These are phyloP conservation scores for Lipomyces sp. DNA, from an alignment of 805 yeast genomes.

Conservation along the genomic window DNA sequence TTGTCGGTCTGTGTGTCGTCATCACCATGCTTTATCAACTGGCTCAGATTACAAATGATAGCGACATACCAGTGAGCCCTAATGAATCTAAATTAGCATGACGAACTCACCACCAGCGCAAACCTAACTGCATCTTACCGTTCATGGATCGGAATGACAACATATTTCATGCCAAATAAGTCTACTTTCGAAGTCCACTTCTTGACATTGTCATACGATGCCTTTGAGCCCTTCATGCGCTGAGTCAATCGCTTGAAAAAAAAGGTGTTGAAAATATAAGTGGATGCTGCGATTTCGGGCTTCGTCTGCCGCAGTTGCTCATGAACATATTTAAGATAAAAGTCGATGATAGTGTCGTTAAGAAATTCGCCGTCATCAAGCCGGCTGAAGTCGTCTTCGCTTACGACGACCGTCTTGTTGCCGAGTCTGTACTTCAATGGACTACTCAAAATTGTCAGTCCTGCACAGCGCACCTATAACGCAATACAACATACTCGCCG, in stretches of 20 bases:
- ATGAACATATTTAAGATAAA: conserved; percentile 51
- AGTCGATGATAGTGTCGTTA: conserved; percentile 84
- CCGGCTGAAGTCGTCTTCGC: conserved; percentile 72
- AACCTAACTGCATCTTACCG: no score
- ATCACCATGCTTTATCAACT: conserved; percentile 15
- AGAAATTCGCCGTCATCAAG: conserved; percentile 80
- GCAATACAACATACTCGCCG: conserved; percentile 10
- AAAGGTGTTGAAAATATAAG: conserved; percentile 72
- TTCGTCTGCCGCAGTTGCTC: conserved; percentile 36
- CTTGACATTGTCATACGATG: conserved; percentile 59
- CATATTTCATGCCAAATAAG: conserved; percentile 53
- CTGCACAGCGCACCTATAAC: background rate
- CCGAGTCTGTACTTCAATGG: conserved; percentile 40
- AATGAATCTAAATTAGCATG: no score
- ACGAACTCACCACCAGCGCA: no score
- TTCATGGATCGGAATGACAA: conserved; percentile 79
- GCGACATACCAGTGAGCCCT: conserved; percentile 82
- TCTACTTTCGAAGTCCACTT: conserved; percentile 77
- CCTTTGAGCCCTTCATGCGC: conserved; percentile 28
- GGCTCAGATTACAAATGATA: conserved; percentile 53
- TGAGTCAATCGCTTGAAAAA: conserved; percentile 62
- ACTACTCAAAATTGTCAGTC: background rate
- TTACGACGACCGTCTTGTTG: conserved; percentile 57
- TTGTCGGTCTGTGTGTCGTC: background rate
- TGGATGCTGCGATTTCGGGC: conserved; percentile 41